phyloP scores from a whole-genome alignment of 2,329 filamentous ascomycete species.

The Neoarthrinium moseri region DNA sequence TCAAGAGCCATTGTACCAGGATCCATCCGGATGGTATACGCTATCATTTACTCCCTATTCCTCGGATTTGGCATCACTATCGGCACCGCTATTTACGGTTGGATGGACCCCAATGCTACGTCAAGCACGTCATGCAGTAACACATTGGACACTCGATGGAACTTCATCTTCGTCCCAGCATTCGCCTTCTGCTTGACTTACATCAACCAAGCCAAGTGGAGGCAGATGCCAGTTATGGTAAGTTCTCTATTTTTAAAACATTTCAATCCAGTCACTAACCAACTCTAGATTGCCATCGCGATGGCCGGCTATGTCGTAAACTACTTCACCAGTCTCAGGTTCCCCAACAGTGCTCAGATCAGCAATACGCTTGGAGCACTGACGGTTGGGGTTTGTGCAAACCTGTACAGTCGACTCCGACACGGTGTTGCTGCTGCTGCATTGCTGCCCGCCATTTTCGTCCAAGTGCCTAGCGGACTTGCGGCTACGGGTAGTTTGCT shows the following conservation, averaged over 20 bases:
- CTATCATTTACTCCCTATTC: slow-evolving; percentile 69
- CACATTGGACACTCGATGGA: slow-evolving; percentile 45
- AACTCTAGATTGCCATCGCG: slow-evolving; percentile 55
- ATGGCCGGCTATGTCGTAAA: slow-evolving; percentile 75
- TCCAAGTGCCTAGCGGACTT: slow-evolving; percentile 46
- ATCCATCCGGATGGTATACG: slow-evolving; percentile 70
- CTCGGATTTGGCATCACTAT: slow-evolving; percentile 71
- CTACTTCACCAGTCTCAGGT: slow-evolving; percentile 66
- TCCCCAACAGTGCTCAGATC: slow-evolving; percentile 70
- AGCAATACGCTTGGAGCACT: slow-evolving; percentile 76
- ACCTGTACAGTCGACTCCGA: slow-evolving; percentile 65
- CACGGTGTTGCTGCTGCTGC: slow-evolving; percentile 51
- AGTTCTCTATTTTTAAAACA: background rate
- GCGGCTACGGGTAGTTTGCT: slow-evolving; percentile 45
- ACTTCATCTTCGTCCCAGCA: slow-evolving; percentile 65
- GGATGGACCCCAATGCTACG: slow-evolving; percentile 42
- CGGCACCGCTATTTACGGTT: slow-evolving; percentile 51
- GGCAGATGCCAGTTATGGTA: slow-evolving; percentile 73
- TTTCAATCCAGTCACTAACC: background rate
- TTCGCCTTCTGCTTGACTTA: slow-evolving; percentile 71
- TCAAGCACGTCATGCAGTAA: slow-evolving; percentile 41
- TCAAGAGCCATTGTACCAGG: slow-evolving; percentile 67
- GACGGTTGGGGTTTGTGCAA: slow-evolving; percentile 73
- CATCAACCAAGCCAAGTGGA: slow-evolving; percentile 80
- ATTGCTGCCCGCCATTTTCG: slow-evolving; percentile 47